Evolutionary conservation across 2,329 filamentous ascomycete species (phyloP).

Genomic region (Ceratocystis ficicola): DNA sequence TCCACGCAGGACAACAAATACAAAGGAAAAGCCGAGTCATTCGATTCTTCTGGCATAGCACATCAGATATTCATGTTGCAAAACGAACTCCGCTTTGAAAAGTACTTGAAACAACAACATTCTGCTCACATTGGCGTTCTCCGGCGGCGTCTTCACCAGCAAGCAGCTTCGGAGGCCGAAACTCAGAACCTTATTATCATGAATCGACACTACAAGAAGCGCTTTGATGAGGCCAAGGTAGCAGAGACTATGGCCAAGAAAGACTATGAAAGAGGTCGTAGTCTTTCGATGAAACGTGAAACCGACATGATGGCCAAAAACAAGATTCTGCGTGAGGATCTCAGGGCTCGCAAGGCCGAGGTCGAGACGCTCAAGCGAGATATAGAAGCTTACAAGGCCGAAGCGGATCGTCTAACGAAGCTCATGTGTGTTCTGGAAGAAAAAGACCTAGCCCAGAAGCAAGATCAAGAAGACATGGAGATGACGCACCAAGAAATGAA

Average conservation of each 20-base stretch:
- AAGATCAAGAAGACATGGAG: constrained; percentile 52
- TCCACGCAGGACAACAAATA: not conserved
- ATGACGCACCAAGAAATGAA: constrained; percentile 49
- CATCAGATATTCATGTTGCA: constrained; percentile 63
- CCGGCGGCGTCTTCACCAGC: constrained; percentile 59
- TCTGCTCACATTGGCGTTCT: constrained; percentile 69
- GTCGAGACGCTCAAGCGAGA: constrained; percentile 46
- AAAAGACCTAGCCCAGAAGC: constrained; percentile 50
- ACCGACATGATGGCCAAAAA: constrained; percentile 56
- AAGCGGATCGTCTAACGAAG: constrained; percentile 52
- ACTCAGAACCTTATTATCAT: constrained; percentile 68
- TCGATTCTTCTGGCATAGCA: constrained; percentile 36
- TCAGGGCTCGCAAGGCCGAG: constrained; percentile 50
- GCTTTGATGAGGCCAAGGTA: constrained; percentile 60
- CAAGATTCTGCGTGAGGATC: constrained; percentile 54
- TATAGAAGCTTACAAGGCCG: constrained; percentile 44
- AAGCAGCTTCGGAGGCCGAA: constrained; percentile 68
- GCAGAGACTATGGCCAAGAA: constrained; percentile 57
- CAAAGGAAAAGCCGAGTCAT: no score
- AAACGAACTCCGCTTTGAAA: constrained; percentile 73
- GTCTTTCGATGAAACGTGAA: constrained; percentile 67
- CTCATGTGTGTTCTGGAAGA: constrained; percentile 58
- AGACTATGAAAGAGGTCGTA: constrained; percentile 59
- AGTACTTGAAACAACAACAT: constrained; percentile 74
- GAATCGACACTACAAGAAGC: constrained; percentile 60